These are phyloP conservation scores for Fusarium lyarnte DNA, from an alignment of 2,329 filamentous ascomycete species.

Conservation along the genomic window DNA sequence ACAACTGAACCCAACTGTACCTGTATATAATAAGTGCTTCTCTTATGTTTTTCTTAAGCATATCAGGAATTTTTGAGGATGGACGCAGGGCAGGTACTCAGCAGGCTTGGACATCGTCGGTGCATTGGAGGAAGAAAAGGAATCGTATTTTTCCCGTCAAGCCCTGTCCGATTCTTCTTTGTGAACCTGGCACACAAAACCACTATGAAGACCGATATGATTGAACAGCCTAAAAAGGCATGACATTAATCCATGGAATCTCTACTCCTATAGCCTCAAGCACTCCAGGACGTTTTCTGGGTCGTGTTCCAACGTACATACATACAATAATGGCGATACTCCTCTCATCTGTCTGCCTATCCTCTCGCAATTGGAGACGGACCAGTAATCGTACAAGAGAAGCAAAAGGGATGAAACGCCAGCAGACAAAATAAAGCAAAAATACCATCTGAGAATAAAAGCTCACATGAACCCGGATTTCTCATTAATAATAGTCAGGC, in stretches of 20 bases:
- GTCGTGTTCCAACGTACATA: conserved; percentile 22
- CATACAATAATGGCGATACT: conserved; percentile 12
- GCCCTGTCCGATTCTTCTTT: background rate
- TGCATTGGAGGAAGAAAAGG: conserved; percentile 18
- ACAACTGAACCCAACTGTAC: conserved; percentile 42
- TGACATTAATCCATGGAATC: conserved; percentile 22
- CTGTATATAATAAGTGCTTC: conserved; percentile 46
- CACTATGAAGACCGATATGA: background rate
- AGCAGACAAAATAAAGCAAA: conserved; percentile 17
- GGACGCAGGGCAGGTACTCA: conserved; percentile 29
- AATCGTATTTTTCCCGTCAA: conserved; percentile 30
- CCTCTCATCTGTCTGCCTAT: conserved; percentile 2
- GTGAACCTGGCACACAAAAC: background rate
- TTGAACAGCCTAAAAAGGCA: background rate
- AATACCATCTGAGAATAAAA: conserved; percentile 12
- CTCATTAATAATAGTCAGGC: conserved; percentile 21
- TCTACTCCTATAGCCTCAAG: conserved; percentile 10
- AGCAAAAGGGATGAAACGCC: conserved; percentile 22
- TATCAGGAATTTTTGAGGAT: conserved; percentile 27
- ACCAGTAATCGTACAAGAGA: conserved; percentile 36
- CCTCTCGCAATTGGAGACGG: conserved; percentile 12
- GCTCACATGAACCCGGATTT: conserved; percentile 23
- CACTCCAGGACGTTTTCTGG: conserved; percentile 14
- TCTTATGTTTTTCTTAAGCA: conserved; percentile 32
- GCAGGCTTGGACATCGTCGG: conserved; percentile 27